Evolutionary conservation across 2,329 filamentous ascomycete species (phyloP), one percentile per base, ranked within the genome.

Genomic region (Trichoderma sp.): DNA sequence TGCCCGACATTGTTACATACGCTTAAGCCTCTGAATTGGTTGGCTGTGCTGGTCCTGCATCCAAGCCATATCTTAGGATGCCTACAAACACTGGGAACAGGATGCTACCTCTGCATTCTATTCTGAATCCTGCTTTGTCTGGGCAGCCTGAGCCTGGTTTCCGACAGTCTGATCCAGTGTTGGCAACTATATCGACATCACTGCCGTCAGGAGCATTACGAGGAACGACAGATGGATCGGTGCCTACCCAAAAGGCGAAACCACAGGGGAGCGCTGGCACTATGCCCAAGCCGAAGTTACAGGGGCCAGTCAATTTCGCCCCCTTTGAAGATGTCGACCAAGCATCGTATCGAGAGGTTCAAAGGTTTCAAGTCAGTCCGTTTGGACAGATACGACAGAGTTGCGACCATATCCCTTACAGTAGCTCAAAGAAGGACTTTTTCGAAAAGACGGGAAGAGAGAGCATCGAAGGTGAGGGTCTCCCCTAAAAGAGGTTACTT

Each of bases 341-440:
- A 29, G 82, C 86, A 27, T 86, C 93, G 18, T 84, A 88, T 11
- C 84, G 85, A 16, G 87, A 92, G 77, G 89, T 97, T 76, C 85
- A 85, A 53, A 86, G 86, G 53, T 96, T 93, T 81, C 86, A 89
- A 18, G 87, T 98, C 71, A 89, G 88, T 73, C 93, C 94, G 1
- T 86, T 92, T 78, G 90, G 90, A 2, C 85, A 87, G 77, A 94
- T 93, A 77, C 84, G 86, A 64, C 86, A 89, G 35, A 92, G 88
- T 76, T 90, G 90, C 78, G 88, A 92, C 69, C 95, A 96, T 80
- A 97, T 98, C 76, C 96, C 96, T 0, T 98, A 98, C 85, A 95
- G 95, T 81, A 98, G 95, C 82, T 94, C 95, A 78, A 98, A 98
- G 87, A 97, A 97, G 83, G 90, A 93, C 76, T 97, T 98, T 80